A percentile compares a stretch with the other conserved stretches of the same genome.
These are phyloP conservation scores for Monosporascus sp. DNA, from an alignment of 2,329 filamentous ascomycete genomes.

Conservation along the genomic window DNA sequence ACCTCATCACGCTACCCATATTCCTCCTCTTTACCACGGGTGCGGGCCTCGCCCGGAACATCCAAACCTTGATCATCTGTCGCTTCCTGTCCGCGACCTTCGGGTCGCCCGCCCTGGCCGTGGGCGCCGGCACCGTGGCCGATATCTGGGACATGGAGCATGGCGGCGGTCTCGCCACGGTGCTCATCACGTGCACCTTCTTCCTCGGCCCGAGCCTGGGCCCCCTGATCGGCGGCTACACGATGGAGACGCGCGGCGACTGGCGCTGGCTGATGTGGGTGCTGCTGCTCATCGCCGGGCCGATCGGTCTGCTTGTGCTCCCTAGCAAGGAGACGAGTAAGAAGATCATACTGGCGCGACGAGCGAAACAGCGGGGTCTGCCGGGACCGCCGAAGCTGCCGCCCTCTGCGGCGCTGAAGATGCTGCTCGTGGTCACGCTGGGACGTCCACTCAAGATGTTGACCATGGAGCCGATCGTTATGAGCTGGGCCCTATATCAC, in stretches of 20 bases:
- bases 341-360: conserved; percentile 37
- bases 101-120: conserved; percentile 40
- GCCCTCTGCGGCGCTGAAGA: conserved; percentile 15
- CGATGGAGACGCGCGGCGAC: conserved; percentile 31
- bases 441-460: conserved; percentile 51
- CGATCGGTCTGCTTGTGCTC: conserved; percentile 28
- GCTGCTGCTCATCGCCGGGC: conserved; percentile 37
- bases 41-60: conserved; percentile 42
- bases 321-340: conserved; percentile 51
- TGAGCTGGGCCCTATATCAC: conserved; percentile 46
- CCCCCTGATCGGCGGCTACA: conserved; percentile 42
- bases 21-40: conserved; percentile 51
- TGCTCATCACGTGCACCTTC: conserved; percentile 47
- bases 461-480: conserved; percentile 55
- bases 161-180: conserved; percentile 35
- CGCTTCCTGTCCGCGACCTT: conserved; percentile 50
- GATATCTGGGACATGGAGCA: conserved; percentile 38
- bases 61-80: conserved; percentile 45
- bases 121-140: conserved; percentile 41
- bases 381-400: conserved; percentile 19
- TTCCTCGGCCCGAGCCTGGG: conserved; percentile 26
- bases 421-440: conserved; percentile 36
- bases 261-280: conserved; percentile 51
- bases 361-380: conserved; percentile 29
- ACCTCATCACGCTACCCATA: conserved; percentile 38